Percentiles rank a stretch among this genome's conserved stretches.
Evolutionary conservation across 352 stramenopile genomes (phyloP).

Genomic region (Achlya hypogyna): DNA sequence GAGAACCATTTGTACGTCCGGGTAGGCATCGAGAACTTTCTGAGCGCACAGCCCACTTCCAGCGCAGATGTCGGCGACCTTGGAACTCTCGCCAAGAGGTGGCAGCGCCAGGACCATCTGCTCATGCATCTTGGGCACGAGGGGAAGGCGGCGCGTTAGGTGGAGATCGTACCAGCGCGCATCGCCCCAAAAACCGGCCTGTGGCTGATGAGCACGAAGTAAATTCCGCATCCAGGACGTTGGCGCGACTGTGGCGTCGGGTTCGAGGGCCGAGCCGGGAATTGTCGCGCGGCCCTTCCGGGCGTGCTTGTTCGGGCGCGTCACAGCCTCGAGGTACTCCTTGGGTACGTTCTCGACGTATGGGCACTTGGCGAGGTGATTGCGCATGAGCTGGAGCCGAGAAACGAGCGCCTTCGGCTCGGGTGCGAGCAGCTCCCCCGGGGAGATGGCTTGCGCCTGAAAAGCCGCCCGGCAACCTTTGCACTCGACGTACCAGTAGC

Average conservation of each 20-base stretch:
- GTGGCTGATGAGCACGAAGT: background rate
- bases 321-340: background rate
- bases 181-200: constrained; percentile 57
- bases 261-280: background rate
- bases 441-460: background rate
- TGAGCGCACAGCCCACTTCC: constrained; percentile 48
- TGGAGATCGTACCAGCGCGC: constrained; percentile 74
- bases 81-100: constrained; percentile 37
- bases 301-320: background rate
- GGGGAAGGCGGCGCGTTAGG: constrained; percentile 41
- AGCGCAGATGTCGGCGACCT: constrained; percentile 56
- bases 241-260: background rate
- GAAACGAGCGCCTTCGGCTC: constrained; percentile 16
- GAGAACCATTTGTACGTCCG: constrained; percentile 35
- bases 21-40: constrained; percentile 51
- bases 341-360: constrained; percentile 2
- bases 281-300: background rate
- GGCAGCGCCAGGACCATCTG: constrained; percentile 54
- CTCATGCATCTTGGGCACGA: constrained; percentile 47
- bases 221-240: background rate
- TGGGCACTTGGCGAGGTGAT: constrained; percentile 15
- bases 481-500: constrained; percentile 21
- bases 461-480: constrained; percentile 8
- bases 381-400: constrained; percentile 14
- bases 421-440: background rate